Base-by-base conservation (phyloP, 352 stramenopile genomes). In the Pythium phragmiticola region DNA sequence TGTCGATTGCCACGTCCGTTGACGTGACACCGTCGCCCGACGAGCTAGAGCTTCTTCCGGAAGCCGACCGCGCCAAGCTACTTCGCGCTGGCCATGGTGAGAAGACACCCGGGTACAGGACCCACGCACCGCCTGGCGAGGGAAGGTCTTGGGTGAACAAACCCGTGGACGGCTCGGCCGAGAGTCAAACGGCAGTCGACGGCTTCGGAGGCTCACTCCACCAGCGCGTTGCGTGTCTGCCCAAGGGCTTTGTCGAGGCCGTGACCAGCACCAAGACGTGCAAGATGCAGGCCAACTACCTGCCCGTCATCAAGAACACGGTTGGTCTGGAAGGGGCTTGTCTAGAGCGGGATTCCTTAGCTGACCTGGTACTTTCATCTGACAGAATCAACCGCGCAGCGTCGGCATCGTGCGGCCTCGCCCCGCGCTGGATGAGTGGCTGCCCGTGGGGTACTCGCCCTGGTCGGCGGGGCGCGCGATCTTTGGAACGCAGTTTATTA, bases 381-480 rank as follows among this genome's bases (percentile, higher is more conserved):
- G 26, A 30, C 26, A 86, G 72, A 97, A 97, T 28, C 75, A 95
- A 58, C 87, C 87, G 6, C 78, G 74, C 11, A 88, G 84, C 45
- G 88, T 98, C 7, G 91, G 92, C 0, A 80, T 94, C n/a, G 88
- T 98, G 17, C 82, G 88, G 23, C 90, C 94, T 30, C 80, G 89
- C 13, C 74, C 70, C 26, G 87, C 89, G 4, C 72, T 94, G 11
- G 85, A 96, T 13, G 92, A 98, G 66, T 98, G 94, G 94, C 66
- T 96, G 13, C 57, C 78, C 4, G 72, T 93, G 11, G 84, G 75
- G n/a, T 98, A 97, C 68, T 96, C 97, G 5, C 94, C 94, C 3
- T 98, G 94, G 94, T 92, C 75, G 5, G 87, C 84, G 12, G 90
- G 81, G 0, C 75, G 76, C n/a, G 60, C 77, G 8, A 60, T 88